Evolutionary conservation across 768 basidiomycete genomes (phyloP).

Genomic region (Paxillus ammoniavirescens): DNA sequence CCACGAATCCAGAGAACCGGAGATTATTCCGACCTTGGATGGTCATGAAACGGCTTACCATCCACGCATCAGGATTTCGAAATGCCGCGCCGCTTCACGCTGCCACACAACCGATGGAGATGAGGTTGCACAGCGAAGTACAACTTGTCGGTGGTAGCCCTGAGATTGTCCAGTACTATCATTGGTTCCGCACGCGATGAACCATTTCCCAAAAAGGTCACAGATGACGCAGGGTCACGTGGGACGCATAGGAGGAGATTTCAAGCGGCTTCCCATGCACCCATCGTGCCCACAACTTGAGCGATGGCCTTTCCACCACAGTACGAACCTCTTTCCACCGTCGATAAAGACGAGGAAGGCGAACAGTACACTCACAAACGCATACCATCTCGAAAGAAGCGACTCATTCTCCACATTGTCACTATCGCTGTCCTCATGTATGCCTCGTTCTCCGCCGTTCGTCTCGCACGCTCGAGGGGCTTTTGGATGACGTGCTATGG

Average conservation of each 20-base stretch:
- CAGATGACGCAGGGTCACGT: background rate
- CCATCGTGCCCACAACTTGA: background rate
- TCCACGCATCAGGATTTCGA: too few relatives aligned
- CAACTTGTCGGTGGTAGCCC: too few relatives aligned
- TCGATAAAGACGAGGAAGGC: slow-evolving; percentile 13
- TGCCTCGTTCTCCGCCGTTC: slow-evolving; percentile 14
- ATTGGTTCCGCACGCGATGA: background rate
- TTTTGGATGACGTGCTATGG: slow-evolving; percentile 19
- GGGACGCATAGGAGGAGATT: background rate
- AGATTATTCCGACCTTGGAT: too few relatives aligned
- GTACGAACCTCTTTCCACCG: slow-evolving; percentile 24
- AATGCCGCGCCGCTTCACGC: too few relatives aligned
- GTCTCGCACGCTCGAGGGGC: slow-evolving; percentile 19
- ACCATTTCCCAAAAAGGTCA: too few relatives aligned
- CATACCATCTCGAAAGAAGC: slow-evolving; percentile 15
- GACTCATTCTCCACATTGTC: slow-evolving; percentile 20
- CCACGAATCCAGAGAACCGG: too few relatives aligned
- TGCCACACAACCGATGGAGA: too few relatives aligned
- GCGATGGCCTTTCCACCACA: slow-evolving; percentile 23
- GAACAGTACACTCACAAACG: background rate
- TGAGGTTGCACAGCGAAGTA: too few relatives aligned
- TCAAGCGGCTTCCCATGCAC: background rate
- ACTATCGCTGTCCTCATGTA: slow-evolving; percentile 23
- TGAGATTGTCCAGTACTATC: too few relatives aligned
- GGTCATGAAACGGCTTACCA: too few relatives aligned